phyloP scores from a whole-genome alignment of 768 basidiomycete genomes.

The Pholiota molesta region DNA sequence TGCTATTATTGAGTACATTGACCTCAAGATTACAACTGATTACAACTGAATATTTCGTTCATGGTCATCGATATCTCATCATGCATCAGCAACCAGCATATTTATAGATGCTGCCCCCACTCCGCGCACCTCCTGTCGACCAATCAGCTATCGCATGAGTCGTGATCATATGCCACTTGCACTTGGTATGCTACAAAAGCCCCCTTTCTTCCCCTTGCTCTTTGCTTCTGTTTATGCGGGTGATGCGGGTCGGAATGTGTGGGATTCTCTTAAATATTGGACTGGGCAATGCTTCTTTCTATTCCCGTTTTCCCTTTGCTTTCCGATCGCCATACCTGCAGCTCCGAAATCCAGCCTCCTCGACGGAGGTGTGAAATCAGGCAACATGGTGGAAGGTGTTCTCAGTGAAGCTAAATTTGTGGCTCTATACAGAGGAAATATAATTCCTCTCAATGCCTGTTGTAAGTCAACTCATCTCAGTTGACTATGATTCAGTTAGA shows the following conservation, averaged over 20 bases:
- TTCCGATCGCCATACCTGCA: background rate
- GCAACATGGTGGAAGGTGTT: conserved; percentile 5
- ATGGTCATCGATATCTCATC: background rate
- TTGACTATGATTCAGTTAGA: background rate
- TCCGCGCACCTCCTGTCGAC: background rate
- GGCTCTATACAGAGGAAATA: conserved; percentile 16
- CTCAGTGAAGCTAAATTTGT: conserved; percentile 20
- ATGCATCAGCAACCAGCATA: background rate
- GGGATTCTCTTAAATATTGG: background rate
- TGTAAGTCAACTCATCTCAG: conserved; percentile 18
- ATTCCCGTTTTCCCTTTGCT: background rate
- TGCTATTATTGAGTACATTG: background rate
- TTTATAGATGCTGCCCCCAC: background rate
- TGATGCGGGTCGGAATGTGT: background rate
- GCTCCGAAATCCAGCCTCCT: background rate
- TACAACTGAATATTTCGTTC: background rate
- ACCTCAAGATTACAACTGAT: background rate
- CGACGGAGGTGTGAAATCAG: background rate
- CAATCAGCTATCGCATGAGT: background rate
- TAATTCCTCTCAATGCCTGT: conserved; percentile 24
- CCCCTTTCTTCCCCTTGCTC: background rate
- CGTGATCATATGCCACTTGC: background rate
- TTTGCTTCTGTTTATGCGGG: background rate
- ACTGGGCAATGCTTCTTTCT: background rate
- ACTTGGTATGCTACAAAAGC: background rate